Evolutionary conservation across 768 basidiomycete genomes (phyloP), one percentile per base, ranked within the genome.

Genomic region (Russula sp.): DNA sequence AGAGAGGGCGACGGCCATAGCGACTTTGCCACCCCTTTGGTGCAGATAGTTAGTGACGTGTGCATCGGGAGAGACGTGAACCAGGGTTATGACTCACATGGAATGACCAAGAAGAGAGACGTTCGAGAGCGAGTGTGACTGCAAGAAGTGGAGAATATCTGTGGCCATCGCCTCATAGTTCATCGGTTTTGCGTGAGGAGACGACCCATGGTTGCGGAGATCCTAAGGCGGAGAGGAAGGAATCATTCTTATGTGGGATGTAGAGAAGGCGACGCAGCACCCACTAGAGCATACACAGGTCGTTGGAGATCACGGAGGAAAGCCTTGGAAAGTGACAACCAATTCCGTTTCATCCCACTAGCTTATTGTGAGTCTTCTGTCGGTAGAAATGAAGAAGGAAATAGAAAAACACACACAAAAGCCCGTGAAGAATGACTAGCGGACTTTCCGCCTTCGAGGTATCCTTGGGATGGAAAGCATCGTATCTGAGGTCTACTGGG

Each of bases 291-390:
- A 69, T 92, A 94, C 20, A 96, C 79, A 2, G 89, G 85, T 61
- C 85, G 78, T 3, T 79, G 73, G 1, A 91, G 77, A 55, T 84
- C 82, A 37, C 79, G 77, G n/a, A 81, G 77, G 64, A 97, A 85
- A 0, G 84, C 83, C 68, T 89, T 91, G 6, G 89, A 82, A 5
- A 96, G 78, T 0, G 90, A 89, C 6, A 82, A 77, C 91, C 92
- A 97, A 71, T 96, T 96, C 62, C 93, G 83, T 71, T 94, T 94
- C 44, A 87, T 91, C 0, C 92, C 93, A 68, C 91, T 94, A 32
- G 16, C 11, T 32, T 3, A 32, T 8, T 32, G 40, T 59, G 47
- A 48, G 47, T 13, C 37, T 6, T 53, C 16, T 3, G 18, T 34
- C 10, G 13, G 34, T 5, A 7, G 16, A 47, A 42, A 32, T 42